Evolutionary conservation across 495 filamentous ascomycete genomes (phyloP).

Genomic region (Hypoxylon lienhwacheense): DNA sequence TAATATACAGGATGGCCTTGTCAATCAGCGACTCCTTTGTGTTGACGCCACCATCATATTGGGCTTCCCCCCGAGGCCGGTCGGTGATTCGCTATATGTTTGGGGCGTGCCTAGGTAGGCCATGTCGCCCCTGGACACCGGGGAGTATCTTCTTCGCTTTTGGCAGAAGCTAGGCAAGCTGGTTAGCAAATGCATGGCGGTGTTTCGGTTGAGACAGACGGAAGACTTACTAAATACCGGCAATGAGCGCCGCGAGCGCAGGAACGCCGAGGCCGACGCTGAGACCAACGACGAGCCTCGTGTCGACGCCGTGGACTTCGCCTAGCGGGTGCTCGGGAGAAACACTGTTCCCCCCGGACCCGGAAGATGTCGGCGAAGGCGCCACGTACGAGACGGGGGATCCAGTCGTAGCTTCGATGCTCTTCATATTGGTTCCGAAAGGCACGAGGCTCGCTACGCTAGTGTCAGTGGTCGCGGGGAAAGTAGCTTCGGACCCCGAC

Average conservation of each 20-base stretch:
- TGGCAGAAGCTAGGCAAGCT: constrained; percentile 15
- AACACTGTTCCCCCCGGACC: neutral
- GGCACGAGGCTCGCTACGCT: constrained; percentile 39
- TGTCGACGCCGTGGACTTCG: constrained; percentile 34
- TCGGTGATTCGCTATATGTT: neutral
- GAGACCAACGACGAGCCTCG: constrained; percentile 48
- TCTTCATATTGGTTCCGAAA: constrained; percentile 45
- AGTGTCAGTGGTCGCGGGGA: constrained; percentile 39
- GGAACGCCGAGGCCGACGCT: constrained; percentile 50
- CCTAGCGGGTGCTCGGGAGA: constrained; percentile 17
- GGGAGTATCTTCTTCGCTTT: constrained; percentile 18
- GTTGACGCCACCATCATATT: constrained; percentile 1
- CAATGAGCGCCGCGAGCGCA: constrained; percentile 36
- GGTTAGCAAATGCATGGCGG: constrained; percentile 1
- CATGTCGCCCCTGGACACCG: constrained; percentile 13
- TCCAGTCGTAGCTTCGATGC: constrained; percentile 43
- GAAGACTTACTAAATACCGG: constrained; percentile 42
- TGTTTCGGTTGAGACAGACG: neutral
- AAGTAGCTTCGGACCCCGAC: constrained; percentile 41
- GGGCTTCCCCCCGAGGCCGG: neutral
- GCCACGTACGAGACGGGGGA: constrained; percentile 38
- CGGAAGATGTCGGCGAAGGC: constrained; percentile 24
- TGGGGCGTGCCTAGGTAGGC: constrained; percentile 6
- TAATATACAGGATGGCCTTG: no score
- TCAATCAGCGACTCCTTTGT: no score